Percentiles rank a stretch among this genome's conserved stretches.
Evolutionary conservation across 768 basidiomycete species (phyloP).

Genomic region (Phylloporus arenicola): DNA sequence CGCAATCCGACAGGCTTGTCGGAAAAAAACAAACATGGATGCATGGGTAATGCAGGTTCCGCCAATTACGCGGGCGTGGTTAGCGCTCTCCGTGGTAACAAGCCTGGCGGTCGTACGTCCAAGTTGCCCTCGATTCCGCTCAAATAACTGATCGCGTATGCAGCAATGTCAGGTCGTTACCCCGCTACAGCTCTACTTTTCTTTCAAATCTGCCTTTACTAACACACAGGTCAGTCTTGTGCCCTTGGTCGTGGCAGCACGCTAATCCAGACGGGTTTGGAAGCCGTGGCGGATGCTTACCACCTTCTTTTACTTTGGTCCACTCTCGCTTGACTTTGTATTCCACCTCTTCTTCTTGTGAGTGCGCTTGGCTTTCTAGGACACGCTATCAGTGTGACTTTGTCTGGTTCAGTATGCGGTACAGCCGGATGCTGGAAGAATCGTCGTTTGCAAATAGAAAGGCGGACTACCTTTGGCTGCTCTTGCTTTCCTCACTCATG

Average conservation of each 20-base stretch:
- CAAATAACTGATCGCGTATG: slow-evolving; percentile 2
- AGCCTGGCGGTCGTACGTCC: slow-evolving; percentile 81
- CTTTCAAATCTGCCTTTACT: slow-evolving; percentile 75
- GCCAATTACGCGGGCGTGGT: slow-evolving; percentile 85
- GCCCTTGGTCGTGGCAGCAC: background rate
- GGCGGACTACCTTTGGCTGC: slow-evolving; percentile 95
- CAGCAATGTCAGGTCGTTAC: slow-evolving; percentile 93
- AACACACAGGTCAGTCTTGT: slow-evolving; percentile 57
- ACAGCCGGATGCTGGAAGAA: slow-evolving; percentile 95
- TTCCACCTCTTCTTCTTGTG: slow-evolving; percentile 99
- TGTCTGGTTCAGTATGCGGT: slow-evolving; percentile 70
- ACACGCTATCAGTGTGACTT: background rate
- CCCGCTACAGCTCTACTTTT: slow-evolving; percentile 89
- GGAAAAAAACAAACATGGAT: slow-evolving; percentile 53
- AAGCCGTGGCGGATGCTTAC: slow-evolving; percentile 86
- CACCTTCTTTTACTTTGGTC: slow-evolving; percentile 95
- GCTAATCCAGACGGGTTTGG: slow-evolving; percentile 10
- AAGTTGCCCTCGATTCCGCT: background rate
- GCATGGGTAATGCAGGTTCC: slow-evolving; percentile 91
- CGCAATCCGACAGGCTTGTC: slow-evolving; percentile 3
- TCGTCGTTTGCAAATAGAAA: slow-evolving; percentile 86
- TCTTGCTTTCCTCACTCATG: slow-evolving; percentile 77
- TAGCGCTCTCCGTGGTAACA: slow-evolving; percentile 68
- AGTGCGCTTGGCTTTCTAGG: slow-evolving; percentile 28
- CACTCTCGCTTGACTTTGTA: slow-evolving; percentile 87